Base-by-base conservation (phyloP, 495 filamentous ascomycete species). In the Tuber magnatum region DNA sequence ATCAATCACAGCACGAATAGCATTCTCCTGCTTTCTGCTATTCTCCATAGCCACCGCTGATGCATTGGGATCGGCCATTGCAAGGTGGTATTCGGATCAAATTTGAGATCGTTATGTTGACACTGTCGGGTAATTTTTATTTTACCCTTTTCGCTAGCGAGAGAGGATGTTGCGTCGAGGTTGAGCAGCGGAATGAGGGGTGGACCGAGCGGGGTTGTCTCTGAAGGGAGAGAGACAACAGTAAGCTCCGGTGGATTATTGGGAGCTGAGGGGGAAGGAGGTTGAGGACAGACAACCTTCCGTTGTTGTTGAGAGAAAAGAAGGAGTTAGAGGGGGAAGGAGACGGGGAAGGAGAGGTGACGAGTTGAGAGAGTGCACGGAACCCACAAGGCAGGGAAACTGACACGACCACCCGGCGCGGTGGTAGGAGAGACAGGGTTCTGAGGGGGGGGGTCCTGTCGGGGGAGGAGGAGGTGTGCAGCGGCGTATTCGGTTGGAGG, bases 1-100 rank as follows among this genome's bases (percentile, higher is more conserved):
- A 77, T 98, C 88, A 81, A 88, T 89, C 83, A 99, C 91, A 72
- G 94, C 95, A 81, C 92, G 92, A 75, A 90, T 88, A 74, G 89
- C 87, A 87, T 90, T 90, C 81, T 90, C 88, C 79, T 90, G 87
- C 83, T 90, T 83, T 71, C 78, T 77, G 51, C 74, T 81, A 56
- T 79, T 82, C 71, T 83, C 76, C 42, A 80, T 32, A 46, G 77
- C 80, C 73, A 82, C 78, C 73, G 73, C 72, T 39, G 77, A 71
- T 69, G 73, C 16, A 79, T 74, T 75, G 42, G 78, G 51, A 46
- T 82, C 81, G 78, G 81, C 74, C 81, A 82, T 82, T 74, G 78
- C 77, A 39, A 73, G 8, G 48, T 32, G 46, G 71, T 73, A 56
- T 65, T 35, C 35, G 28, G 28, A 65, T 35, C 56, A 65, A 65